Percentiles rank a stretch among this genome's conserved stretches.
phyloP scores from a whole-genome alignment of 768 basidiomycete species.

The Tephrocybe sp. region DNA sequence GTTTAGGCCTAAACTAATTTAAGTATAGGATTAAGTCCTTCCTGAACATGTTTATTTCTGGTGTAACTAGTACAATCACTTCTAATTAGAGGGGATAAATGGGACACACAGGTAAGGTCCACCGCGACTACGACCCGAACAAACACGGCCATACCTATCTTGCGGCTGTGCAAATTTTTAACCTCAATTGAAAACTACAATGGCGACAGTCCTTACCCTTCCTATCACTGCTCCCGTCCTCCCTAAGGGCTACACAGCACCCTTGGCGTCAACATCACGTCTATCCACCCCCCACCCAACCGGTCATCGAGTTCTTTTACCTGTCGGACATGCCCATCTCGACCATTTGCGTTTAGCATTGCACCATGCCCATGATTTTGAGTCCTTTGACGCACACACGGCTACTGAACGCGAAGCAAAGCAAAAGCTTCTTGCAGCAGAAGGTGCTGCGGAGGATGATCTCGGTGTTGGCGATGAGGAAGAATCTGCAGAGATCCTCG shows the following conservation, averaged over 20 bases:
- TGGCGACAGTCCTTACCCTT: constrained; percentile 27
- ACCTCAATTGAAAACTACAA: not conserved
- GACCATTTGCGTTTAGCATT: constrained; percentile 76
- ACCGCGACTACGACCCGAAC: no score
- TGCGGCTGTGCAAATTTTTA: constrained; percentile 1
- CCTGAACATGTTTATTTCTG: no score
- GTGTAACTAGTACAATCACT: no score
- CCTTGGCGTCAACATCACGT: constrained; percentile 31
- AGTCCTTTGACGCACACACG: constrained; percentile 73
- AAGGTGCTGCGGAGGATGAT: constrained; percentile 74
- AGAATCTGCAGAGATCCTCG: constrained; percentile 68
- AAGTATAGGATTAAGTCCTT: no score
- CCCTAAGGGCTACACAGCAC: constrained; percentile 44
- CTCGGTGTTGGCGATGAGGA: constrained; percentile 91
- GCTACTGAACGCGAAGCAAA: constrained; percentile 38
- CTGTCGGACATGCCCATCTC: constrained; percentile 87
- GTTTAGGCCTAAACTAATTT: no score
- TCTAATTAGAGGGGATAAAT: no score
- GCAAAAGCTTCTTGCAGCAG: constrained; percentile 44
- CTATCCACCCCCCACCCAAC: constrained; percentile 35
- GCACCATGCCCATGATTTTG: constrained; percentile 78
- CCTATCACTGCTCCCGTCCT: constrained; percentile 31
- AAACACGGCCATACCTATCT: no score
- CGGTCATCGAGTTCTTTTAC: constrained; percentile 57
- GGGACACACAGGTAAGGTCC: no score